phyloP scores from a whole-genome alignment of 2,329 filamentous ascomycete species.

The Cadophora luteo-olivacea region DNA sequence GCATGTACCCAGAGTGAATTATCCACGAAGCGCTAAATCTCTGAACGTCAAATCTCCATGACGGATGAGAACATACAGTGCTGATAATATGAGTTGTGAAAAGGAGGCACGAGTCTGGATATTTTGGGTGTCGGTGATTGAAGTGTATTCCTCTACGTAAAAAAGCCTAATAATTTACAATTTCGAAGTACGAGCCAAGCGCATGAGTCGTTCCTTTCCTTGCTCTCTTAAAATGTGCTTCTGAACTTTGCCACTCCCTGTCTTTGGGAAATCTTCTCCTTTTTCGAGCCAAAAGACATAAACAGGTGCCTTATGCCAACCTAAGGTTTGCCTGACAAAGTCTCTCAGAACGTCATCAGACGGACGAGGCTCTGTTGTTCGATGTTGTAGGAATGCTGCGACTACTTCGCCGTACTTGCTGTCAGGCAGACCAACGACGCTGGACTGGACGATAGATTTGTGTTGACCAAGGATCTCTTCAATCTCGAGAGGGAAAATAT shows the following conservation, averaged over 20 bases:
- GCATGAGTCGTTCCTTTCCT: not conserved
- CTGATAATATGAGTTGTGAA: no score
- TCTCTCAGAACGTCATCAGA: constrained; percentile 60
- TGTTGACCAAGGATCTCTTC: constrained; percentile 70
- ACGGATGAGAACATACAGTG: no score
- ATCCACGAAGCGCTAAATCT: no score
- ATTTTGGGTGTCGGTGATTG: no score
- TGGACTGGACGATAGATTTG: constrained; percentile 60
- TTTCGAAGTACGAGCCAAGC: not conserved
- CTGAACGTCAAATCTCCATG: no score
- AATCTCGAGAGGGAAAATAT: constrained; percentile 69
- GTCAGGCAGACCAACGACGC: constrained; percentile 68
- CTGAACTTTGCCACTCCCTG: constrained; percentile 72
- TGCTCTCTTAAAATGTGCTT: constrained; percentile 48
- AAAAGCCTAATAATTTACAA: not conserved
- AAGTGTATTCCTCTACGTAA: no score
- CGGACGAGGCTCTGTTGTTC: constrained; percentile 44
- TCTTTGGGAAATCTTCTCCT: constrained; percentile 62
- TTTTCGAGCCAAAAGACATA: constrained; percentile 77
- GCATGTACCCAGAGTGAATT: no score
- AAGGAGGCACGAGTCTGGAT: no score
- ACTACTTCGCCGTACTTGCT: constrained; percentile 71
- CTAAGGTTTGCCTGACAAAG: constrained; percentile 67
- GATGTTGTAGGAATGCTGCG: constrained; percentile 68
- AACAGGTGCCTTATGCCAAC: constrained; percentile 71